Evolutionary conservation across 179 eudicot species (phyloP), one percentile per base, ranked within the genome.

Genomic region (Amaranthus tricolor): DNA sequence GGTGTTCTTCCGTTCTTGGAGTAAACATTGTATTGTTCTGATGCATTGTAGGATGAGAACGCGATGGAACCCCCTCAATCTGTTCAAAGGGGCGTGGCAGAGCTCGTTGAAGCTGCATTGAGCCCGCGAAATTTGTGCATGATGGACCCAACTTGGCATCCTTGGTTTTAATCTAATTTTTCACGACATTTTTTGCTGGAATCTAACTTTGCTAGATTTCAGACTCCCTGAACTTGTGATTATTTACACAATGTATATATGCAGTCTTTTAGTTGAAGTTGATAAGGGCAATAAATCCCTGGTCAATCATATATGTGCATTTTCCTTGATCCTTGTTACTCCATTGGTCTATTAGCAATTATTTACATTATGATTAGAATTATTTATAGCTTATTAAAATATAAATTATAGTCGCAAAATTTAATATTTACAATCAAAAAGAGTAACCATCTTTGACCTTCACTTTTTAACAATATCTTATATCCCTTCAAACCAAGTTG

Each of bases 121-220:
- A 87, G 84, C 71, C 97, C 97, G 0, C 82, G 97, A 71, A 93
- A 90, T 81, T 83, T 95, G 74, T 95, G 99, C 84, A 93, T 91
- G 97, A 95, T 95, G 98, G 99, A 95, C 83, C 96, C 99, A 8
- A 95, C 99, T 62, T 95, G 99, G 98, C 99, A 95, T 86, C 98
- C 99, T 40, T 95, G 99, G 99, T 95, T 95, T 74, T 91, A 78
- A 71, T 72, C 69, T 66, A 62, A 62, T 43, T 70, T 64, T 47
- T 50, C 59, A 67, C 6, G 17, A 69, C 69, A 68, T 59, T 14
- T 43, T 2, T 63, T 56, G 15, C 43, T 15, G 31, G 24, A 13
- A 61, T 43, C 74, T 51, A 13, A 48, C 1, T 20, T 21, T 49
- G 50, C 24, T 66, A 48, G 44, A 51, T 43, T 75, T 24, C 12